phyloP scores from a whole-genome alignment of 1,284 basidiomycete genomes.

The Gomphus bonarii region DNA sequence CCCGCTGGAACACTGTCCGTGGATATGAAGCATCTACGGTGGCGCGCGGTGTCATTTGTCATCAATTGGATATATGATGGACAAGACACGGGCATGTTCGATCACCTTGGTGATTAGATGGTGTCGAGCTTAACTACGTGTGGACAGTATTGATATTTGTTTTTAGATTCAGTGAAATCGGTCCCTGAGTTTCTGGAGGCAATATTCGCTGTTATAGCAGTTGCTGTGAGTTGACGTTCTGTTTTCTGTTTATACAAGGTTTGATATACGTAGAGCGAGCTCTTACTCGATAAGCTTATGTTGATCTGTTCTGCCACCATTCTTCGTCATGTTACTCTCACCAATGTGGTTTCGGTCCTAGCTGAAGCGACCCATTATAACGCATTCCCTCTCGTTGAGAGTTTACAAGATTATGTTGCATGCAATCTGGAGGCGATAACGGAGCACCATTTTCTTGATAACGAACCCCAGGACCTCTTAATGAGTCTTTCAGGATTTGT shows the following conservation, averaged over 20 bases:
- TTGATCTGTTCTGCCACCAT: conserved; percentile 75
- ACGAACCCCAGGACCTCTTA: conserved; percentile 44
- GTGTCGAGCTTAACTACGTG: not conserved
- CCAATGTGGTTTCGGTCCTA: conserved; percentile 78
- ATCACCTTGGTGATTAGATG: conserved; percentile 47
- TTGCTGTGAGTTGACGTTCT: conserved; percentile 47
- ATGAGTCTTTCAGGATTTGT: conserved; percentile 59
- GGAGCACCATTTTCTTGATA: conserved; percentile 71
- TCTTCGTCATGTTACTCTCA: conserved; percentile 57
- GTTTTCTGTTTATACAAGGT: not conserved
- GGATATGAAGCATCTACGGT: conserved; percentile 66
- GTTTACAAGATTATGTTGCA: conserved; percentile 75
- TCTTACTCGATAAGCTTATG: conserved; percentile 79
- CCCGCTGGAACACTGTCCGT: conserved; percentile 47
- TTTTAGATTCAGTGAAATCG: conserved; percentile 33
- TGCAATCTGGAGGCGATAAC: conserved; percentile 85
- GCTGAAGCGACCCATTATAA: conserved; percentile 77
- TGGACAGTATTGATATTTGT: not conserved
- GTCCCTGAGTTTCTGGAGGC: conserved; percentile 79
- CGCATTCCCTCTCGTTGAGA: conserved; percentile 57
- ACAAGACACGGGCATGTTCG: conserved; percentile 64
- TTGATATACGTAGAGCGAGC: conserved; percentile 57
- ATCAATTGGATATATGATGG: conserved; percentile 78
- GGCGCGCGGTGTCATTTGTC: conserved; percentile 71
- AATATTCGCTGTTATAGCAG: conserved; percentile 79